Percentiles rank a stretch among this genome's conserved stretches.
These are phyloP conservation scores for Penicillium antarcticum DNA, from an alignment of 495 filamentous ascomycete species.

Conservation along the genomic window DNA sequence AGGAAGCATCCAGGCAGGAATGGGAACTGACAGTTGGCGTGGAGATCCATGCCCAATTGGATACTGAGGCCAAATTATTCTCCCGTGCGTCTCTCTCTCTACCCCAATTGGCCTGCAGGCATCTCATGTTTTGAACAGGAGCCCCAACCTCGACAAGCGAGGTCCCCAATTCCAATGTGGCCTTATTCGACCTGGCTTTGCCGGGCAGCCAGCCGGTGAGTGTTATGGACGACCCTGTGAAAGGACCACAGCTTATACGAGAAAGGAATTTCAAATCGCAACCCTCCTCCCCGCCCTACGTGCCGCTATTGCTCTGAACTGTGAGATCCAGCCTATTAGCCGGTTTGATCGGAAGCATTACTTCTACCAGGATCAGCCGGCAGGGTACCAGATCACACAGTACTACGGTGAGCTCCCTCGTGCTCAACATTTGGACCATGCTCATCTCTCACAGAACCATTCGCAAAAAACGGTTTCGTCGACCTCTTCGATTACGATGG, in stretches of 20 bases:
- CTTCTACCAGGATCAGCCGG: slow-evolving; percentile 96
- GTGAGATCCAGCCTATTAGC: slow-evolving; percentile 69
- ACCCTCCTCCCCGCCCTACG: slow-evolving; percentile 85
- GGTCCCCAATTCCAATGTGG: slow-evolving; percentile 77
- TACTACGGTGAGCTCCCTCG: slow-evolving; percentile 60
- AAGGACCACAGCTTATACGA: slow-evolving; percentile 5
- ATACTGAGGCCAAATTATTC: slow-evolving; percentile 83
- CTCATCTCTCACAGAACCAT: slow-evolving; percentile 55
- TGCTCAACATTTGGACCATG: neutral
- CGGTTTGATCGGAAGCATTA: slow-evolving; percentile 97
- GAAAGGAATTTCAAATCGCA: slow-evolving; percentile 68
- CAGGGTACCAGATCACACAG: slow-evolving; percentile 96
- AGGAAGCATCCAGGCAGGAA: slow-evolving; percentile 35
- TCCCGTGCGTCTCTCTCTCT: slow-evolving; percentile 42
- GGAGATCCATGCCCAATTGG: slow-evolving; percentile 95
- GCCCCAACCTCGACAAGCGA: slow-evolving; percentile 69
- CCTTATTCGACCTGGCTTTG: slow-evolving; percentile 83
- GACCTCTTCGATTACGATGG: slow-evolving; percentile 73
- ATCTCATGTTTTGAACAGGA: slow-evolving; percentile 23
- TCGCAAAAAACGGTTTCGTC: slow-evolving; percentile 74
- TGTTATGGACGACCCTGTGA: slow-evolving; percentile 4
- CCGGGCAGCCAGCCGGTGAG: slow-evolving; percentile 78
- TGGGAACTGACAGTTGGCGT: slow-evolving; percentile 96
- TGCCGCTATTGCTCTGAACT: slow-evolving; percentile 81
- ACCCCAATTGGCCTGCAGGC: neutral